Percentiles rank a stretch among this genome's conserved stretches.
Conservation (phyloP, 805 yeast genomes). For the Spathaspora sp. region DNA sequence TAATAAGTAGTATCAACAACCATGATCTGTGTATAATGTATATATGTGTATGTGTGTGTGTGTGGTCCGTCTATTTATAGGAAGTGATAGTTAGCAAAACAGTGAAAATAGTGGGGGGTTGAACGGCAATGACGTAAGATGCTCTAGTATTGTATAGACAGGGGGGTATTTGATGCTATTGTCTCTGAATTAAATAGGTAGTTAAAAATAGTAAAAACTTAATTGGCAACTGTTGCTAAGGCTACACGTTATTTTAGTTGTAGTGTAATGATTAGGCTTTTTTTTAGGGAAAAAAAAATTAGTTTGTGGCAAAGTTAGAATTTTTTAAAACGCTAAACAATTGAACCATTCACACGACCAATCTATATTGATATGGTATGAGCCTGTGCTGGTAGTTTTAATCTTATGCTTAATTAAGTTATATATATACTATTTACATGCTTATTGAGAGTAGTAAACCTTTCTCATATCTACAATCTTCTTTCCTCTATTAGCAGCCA, state of each 20-base stretch:
- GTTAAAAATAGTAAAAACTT: neutral
- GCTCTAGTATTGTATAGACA: neutral
- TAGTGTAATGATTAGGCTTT: neutral
- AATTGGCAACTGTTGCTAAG: neutral
- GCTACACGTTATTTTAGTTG: neutral
- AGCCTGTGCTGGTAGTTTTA: neutral
- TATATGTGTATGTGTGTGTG: too few species aligned
- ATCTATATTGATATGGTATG: neutral
- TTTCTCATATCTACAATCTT: slow-evolving; percentile 90
- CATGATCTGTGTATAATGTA: slow-evolving; percentile 17
- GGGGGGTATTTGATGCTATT: neutral
- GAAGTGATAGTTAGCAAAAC: too few species aligned
- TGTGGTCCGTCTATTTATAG: too few species aligned
- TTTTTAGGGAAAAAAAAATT: neutral
- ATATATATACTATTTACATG: slow-evolving; percentile 5
- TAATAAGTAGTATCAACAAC: slow-evolving; percentile 45
- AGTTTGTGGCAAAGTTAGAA: neutral
- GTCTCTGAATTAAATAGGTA: neutral
- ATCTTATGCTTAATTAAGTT: neutral
- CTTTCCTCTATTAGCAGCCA: slow-evolving; percentile 91
- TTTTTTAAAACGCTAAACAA: neutral
- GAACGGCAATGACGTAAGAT: neutral
- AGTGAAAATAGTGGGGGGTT: too few species aligned
- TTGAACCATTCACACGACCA: neutral
- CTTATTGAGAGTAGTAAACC: slow-evolving; percentile 65